Evolutionary conservation across 1,284 basidiomycete genomes (phyloP).

Genomic region (Butyriboletus regius): DNA sequence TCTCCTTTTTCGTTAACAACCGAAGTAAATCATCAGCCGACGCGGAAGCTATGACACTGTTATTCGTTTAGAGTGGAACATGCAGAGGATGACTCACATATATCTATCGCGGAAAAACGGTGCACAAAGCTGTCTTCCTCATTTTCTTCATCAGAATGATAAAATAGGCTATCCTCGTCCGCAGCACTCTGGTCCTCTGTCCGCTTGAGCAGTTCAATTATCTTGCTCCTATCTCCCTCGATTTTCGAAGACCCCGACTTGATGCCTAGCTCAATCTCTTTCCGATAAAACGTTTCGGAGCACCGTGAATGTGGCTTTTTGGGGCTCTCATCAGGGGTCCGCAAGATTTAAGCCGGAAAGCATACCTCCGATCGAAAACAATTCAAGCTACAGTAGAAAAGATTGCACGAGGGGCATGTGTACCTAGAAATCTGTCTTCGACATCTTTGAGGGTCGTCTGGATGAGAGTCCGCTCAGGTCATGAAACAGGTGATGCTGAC

Average conservation of each 20-base stretch:
- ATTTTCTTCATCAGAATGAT: conserved; percentile 38
- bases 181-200: conserved; percentile 57
- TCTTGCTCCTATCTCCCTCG: conserved; percentile 49
- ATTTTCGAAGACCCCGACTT: conserved; percentile 47
- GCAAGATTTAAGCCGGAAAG: background rate
- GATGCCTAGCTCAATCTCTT: conserved; percentile 60
- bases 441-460: conserved; percentile 46
- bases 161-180: conserved; percentile 30
- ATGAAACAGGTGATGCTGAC: conserved; percentile 10
- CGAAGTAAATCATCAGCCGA: conserved; percentile 60
- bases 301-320: conserved; percentile 57
- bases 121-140: conserved; percentile 43
- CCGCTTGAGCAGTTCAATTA: conserved; percentile 61
- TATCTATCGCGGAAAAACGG: conserved; percentile 51
- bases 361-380: conserved; percentile 70
- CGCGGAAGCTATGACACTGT: conserved; percentile 39
- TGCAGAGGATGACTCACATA: conserved; percentile 46
- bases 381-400: conserved; percentile 67
- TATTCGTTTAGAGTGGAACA: background rate
- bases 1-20: conserved; percentile 52
- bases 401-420: conserved; percentile 71
- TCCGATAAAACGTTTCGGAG: conserved; percentile 70
- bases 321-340: background rate
- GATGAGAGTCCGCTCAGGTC: conserved; percentile 1
- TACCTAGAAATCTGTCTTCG: conserved; percentile 68